A percentile compares a stretch with the other conserved stretches of the same genome.
phyloP scores from a whole-genome alignment of 192 early-diverging fungal species.

The Coemansia sp. region DNA sequence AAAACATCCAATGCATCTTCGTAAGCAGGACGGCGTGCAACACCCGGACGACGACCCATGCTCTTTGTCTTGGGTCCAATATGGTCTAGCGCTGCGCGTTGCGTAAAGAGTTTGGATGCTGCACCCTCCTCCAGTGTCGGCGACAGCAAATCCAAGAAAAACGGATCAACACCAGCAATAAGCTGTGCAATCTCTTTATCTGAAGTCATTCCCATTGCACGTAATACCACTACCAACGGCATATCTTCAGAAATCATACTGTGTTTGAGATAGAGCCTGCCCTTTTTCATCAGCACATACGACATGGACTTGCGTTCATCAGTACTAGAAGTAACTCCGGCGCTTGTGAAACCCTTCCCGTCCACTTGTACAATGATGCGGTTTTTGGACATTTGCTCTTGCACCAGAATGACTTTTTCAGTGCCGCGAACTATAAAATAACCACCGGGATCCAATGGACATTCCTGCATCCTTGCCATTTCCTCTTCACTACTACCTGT shows the following conservation, averaged over 20 bases:
- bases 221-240: conserved; percentile 83
- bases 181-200: conserved; percentile 95
- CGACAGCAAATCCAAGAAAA: conserved; percentile 78
- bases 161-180: conserved; percentile 82
- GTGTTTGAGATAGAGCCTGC: conserved; percentile 79
- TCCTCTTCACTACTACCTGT: conserved; percentile 75
- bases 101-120: conserved; percentile 75
- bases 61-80: conserved; percentile 77
- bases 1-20: conserved; percentile 90
- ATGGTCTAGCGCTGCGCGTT: conserved; percentile 88
- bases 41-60: conserved; percentile 57
- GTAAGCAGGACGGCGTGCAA: conserved; percentile 55
- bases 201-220: conserved; percentile 91
- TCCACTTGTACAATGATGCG: conserved; percentile 94
- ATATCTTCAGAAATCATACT: conserved; percentile 87
- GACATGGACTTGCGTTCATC: conserved; percentile 94
- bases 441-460: conserved; percentile 95
- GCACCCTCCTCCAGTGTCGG: conserved; percentile 86
- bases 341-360: conserved; percentile 74
- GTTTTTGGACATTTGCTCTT: conserved; percentile 98
- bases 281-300: conserved; percentile 67
- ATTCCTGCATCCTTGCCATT: conserved; percentile 86
- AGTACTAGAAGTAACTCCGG: conserved; percentile 86
- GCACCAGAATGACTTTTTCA: conserved; percentile 97
- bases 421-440: conserved; percentile 96